Evolutionary conservation across 345 rosid species (phyloP).

Genomic region (Murraya paniculata): DNA sequence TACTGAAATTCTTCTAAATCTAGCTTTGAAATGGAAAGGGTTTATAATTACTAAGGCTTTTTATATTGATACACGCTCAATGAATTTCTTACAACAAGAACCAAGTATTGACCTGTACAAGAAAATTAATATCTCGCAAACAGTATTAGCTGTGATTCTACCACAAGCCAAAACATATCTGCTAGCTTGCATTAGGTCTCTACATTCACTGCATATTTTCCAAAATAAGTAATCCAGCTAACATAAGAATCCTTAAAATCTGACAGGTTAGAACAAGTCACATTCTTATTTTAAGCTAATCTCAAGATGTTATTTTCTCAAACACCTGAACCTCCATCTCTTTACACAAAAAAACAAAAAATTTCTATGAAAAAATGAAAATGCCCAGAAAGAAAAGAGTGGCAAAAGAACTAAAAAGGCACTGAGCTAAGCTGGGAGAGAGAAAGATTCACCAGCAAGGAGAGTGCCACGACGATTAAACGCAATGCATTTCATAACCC

Average conservation of each 20-base stretch:
- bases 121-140: neutral
- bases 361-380: neutral
- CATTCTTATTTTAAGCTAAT: neutral
- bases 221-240: constrained; percentile 1
- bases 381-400: neutral
- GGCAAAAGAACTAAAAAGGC: neutral
- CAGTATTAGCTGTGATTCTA: neutral
- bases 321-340: neutral
- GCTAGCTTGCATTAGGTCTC: neutral
- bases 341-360: neutral
- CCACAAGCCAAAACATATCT: neutral
- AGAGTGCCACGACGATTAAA: constrained; percentile 98
- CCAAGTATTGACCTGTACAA: neutral
- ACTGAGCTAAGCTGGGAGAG: neutral
- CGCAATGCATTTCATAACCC: constrained; percentile 88
- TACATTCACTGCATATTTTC: neutral
- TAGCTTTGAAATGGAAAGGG: neutral
- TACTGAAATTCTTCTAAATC: neutral
- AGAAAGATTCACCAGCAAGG: constrained; percentile 64
- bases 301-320: neutral
- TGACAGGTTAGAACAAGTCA: neutral
- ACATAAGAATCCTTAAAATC: neutral
- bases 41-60: neutral
- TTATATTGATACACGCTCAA: neutral
- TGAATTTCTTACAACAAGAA: neutral